phyloP scores from a whole-genome alignment of 805 yeast species.

The Yarrowia osloensis region DNA sequence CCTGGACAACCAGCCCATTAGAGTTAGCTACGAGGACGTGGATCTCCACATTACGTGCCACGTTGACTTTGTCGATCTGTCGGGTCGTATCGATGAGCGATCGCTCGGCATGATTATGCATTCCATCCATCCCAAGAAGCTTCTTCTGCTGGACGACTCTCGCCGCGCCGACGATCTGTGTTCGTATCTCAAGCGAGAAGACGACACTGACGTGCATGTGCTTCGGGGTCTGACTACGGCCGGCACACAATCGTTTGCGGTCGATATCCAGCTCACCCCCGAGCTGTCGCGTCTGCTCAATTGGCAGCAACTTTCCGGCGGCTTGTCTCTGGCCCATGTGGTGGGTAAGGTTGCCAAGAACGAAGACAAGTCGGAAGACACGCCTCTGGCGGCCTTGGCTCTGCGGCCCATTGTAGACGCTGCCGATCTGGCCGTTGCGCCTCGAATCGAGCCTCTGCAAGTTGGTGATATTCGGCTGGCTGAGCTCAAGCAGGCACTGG shows the following conservation, averaged over 20 bases:
- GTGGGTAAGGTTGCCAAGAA: conserved; percentile 57
- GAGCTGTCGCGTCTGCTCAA: conserved; percentile 57
- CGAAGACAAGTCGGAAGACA: conserved; percentile 34
- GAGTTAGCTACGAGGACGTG: neutral
- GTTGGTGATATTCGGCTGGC: conserved; percentile 89
- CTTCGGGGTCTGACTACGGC: conserved; percentile 39
- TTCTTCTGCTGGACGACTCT: conserved; percentile 48
- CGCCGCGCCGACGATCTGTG: conserved; percentile 33
- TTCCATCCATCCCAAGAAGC: conserved; percentile 71
- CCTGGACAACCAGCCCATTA: conserved; percentile 15
- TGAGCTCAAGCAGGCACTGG: conserved; percentile 68
- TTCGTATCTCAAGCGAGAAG: conserved; percentile 13
- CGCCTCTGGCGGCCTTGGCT: conserved; percentile 7
- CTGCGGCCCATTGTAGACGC: conserved; percentile 31
- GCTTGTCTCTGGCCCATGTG: conserved; percentile 79
- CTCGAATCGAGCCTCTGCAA: conserved; percentile 51
- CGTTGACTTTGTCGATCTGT: conserved; percentile 72
- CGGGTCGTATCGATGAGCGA: conserved; percentile 81
- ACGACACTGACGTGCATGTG: conserved; percentile 44
- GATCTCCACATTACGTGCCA: conserved; percentile 62
- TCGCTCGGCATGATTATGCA: conserved; percentile 79
- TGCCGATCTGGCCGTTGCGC: conserved; percentile 39
- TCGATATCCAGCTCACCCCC: conserved; percentile 70
- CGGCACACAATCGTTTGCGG: conserved; percentile 42
- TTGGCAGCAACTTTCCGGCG: conserved; percentile 86